Evolutionary conservation across 805 yeast genomes (phyloP), one percentile per base, ranked within the genome.

Genomic region (Yarrowia divulgata): DNA sequence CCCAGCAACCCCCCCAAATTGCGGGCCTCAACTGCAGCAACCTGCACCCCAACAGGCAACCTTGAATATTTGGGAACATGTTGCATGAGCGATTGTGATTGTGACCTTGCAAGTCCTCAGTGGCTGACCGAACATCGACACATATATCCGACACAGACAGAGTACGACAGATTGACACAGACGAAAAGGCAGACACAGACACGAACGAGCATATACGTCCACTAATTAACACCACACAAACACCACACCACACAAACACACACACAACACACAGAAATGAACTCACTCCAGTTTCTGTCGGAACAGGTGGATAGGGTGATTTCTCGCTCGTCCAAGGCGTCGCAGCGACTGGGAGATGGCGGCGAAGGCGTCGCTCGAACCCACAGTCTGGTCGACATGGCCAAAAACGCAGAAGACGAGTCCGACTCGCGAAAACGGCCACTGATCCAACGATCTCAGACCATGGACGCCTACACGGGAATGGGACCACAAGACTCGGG

Each of bases 221-320:
- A n/a, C 29, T 23, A 23, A 23, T 23, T 23, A 23, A 23, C 29
- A 23, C 29, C 29, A 23, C 29, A 4, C 3, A n/a, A n/a, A n/a
- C n/a, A n/a, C n/a, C n/a, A n/a, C n/a, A n/a, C n/a, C n/a, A 23
- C 50, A 46, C 50, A 46, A 12, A 32, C 43, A 23, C 37, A 18
- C 42, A 10, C 12, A 14, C 23, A 19, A 1, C 45, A n/a, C 35
- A 8, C 18, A 13, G 13, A 13, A 18, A 74, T 74, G 76, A 74
- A 74, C 72, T 74, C 76, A 40, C 72, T 74, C 0, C 74, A 74
- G 68, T 74, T 69, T 68, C 69, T 74, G 43, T 73, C 76, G 34
- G 71, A 71, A 23, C 75, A 73, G 67, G 75, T 74, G 49, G 75
- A 74, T 67, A 55, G 69, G 63, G 75, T 74, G 48, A 72, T 74